Evolutionary conservation across 495 filamentous ascomycete genomes (phyloP).

Genomic region (Trichocladium uniseriatum): DNA sequence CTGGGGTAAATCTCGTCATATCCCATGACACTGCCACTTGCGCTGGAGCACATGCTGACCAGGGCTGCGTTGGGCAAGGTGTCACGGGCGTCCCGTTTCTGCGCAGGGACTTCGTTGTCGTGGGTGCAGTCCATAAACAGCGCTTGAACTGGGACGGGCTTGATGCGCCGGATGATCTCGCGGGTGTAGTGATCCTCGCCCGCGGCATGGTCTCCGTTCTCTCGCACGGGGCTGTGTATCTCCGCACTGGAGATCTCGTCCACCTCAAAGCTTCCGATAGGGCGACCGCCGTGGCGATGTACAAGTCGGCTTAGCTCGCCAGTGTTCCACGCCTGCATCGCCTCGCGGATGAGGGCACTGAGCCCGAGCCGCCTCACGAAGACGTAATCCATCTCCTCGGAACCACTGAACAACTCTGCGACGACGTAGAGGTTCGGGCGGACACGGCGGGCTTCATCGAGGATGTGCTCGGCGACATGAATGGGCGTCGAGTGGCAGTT

Average conservation of each 20-base stretch:
- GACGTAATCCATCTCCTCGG: slow-evolving; percentile 89
- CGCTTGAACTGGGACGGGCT: slow-evolving; percentile 74
- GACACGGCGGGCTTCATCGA: slow-evolving; percentile 83
- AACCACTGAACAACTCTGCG: slow-evolving; percentile 93
- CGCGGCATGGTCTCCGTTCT: slow-evolving; percentile 8
- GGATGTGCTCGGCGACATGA: slow-evolving; percentile 83
- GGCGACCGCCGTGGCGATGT: slow-evolving; percentile 86
- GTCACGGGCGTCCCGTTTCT: slow-evolving; percentile 90
- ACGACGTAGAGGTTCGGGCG: slow-evolving; percentile 84
- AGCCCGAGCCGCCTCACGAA: slow-evolving; percentile 90
- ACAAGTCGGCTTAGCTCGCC: slow-evolving; percentile 84
- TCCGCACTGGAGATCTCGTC: slow-evolving; percentile 47
- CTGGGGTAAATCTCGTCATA: slow-evolving; percentile 96
- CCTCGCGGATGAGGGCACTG: slow-evolving; percentile 85
- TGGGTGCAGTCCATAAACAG: slow-evolving; percentile 99
- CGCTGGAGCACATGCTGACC: slow-evolving; percentile 89
- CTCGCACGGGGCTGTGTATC: slow-evolving; percentile 19
- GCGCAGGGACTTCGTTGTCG: slow-evolving; percentile 92
- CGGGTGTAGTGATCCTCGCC: slow-evolving; percentile 18
- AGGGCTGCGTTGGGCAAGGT: slow-evolving; percentile 93
- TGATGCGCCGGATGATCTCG: slow-evolving; percentile 64
- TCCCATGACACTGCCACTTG: slow-evolving; percentile 94
- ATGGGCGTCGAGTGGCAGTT: slow-evolving; percentile 97
- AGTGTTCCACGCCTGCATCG: slow-evolving; percentile 97
- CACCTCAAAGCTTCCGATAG: slow-evolving; percentile 92